phyloP scores from a whole-genome alignment of 2,329 filamentous ascomycete species.

The Calonectria leucothoes region DNA sequence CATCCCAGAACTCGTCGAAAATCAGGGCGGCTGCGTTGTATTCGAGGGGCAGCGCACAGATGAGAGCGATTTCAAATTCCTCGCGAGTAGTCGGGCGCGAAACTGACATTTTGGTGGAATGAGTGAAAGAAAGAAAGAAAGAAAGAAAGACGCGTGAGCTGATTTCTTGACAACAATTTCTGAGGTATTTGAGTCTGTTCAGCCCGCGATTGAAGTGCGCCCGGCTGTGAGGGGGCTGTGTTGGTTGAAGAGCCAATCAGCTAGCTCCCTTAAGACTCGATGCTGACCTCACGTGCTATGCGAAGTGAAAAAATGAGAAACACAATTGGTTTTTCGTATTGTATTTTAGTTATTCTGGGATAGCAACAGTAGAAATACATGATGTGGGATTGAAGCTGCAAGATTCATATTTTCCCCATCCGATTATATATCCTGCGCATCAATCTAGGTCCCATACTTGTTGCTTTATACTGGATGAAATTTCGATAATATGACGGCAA shows the following conservation, averaged over 20 bases:
- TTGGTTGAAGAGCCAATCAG: neutral
- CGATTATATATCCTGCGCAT: too few species aligned
- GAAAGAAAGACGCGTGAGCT: neutral
- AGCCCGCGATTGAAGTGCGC: neutral
- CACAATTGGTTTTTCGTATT: too few species aligned
- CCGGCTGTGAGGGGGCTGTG: neutral
- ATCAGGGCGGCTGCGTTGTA: neutral
- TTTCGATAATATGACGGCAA: too few species aligned
- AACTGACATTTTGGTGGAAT: neutral
- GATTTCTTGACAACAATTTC: neutral
- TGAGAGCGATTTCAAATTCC: constrained; percentile 19
- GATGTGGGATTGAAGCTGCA: too few species aligned
- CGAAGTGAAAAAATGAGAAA: neutral
- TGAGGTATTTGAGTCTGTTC: neutral
- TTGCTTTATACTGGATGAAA: too few species aligned
- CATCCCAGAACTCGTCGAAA: constrained; percentile 14
- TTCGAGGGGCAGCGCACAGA: constrained; percentile 25
- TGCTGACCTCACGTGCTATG: neutral
- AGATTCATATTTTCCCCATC: too few species aligned
- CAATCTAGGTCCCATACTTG: too few species aligned
- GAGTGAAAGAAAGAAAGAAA: neutral
- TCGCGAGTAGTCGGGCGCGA: neutral
- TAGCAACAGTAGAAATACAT: too few species aligned
- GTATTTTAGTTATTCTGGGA: too few species aligned
- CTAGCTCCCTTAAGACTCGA: neutral